Evolutionary conservation across 2,329 filamentous ascomycete genomes (phyloP), one percentile per base, ranked within the genome.

Genomic region (Fusarium phyllophilum): DNA sequence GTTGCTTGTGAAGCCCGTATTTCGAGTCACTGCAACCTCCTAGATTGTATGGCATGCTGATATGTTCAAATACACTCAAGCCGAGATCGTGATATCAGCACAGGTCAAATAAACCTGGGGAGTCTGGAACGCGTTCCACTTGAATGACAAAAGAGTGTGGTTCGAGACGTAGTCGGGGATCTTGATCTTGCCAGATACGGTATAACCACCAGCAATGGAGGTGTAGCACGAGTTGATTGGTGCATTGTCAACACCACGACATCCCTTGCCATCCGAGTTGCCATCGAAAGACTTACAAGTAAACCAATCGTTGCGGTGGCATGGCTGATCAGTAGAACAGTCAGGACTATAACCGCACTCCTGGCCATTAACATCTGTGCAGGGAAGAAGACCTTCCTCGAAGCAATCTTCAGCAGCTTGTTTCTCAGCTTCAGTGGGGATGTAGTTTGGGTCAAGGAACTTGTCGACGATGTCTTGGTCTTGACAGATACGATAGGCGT

Each of bases 81-180:
- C 13, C 17, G 67, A 33, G 6, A 88, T 87, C 20, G 85, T 83
- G 62, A 88, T 87, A 72, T 88, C 86, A 5, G 87, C 86, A 70
- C 87, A 89, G 8, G 82, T 84, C 8, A 89, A 81, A 74, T 89
- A 89, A 13, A 89, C 82, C 79, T 89, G 87, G 1, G 82, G 81
- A 0, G 87, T 89, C 79, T 89, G 86, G 78, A 84, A 89, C 1
- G 86, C 84, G 78, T 89, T 89, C 87, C 87, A 89, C 64, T 85
- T 84, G 77, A 87, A 86, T 0, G 85, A 86, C 1, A 89, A 80
- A 29, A 89, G 79, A 0, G 87, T 89, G 73, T 89, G 87, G 57
- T 84, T 81, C 0, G 86, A 86, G 6, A 79, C 72, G 70, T 85
- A 87, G 44, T 87, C 80, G 2, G 87, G 86, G 34, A 88, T 82